These are phyloP conservation scores for Phlebiopsis flavidoalba DNA, from an alignment of 768 basidiomycete genomes.

Conservation along the genomic window DNA sequence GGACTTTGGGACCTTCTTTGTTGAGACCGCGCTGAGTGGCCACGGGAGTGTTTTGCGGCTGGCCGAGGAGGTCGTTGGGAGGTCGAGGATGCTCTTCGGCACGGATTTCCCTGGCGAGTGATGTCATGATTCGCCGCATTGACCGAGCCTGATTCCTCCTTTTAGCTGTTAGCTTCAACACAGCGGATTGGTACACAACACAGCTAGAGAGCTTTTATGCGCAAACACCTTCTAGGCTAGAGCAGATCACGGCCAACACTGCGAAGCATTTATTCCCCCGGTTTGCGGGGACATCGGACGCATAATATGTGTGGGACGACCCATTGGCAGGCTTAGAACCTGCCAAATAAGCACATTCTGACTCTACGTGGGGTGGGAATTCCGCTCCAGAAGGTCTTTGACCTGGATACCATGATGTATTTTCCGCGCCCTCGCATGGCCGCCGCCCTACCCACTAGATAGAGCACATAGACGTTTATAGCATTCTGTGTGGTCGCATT, in stretches of 20 bases:
- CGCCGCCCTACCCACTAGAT: too few species aligned
- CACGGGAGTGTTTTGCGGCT: slow-evolving; percentile 38
- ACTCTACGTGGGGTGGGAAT: neutral
- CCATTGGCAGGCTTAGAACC: neutral
- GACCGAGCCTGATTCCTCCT: neutral
- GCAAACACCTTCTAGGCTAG: slow-evolving; percentile 33
- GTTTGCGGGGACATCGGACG: slow-evolving; percentile 10
- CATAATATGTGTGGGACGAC: neutral
- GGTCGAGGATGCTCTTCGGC: slow-evolving; percentile 59
- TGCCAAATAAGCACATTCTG: neutral
- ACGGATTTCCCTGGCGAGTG: slow-evolving; percentile 70
- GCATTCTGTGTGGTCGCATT: too few species aligned
- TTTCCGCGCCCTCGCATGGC: too few species aligned
- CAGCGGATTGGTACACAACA: slow-evolving; percentile 57
- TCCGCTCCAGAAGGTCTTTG: neutral
- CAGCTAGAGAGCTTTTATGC: slow-evolving; percentile 47
- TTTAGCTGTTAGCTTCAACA: slow-evolving; percentile 52
- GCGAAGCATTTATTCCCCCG: slow-evolving; percentile 44
- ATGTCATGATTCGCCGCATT: neutral
- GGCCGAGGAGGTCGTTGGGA: slow-evolving; percentile 44
- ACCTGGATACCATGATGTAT: too few species aligned
- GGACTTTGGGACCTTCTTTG: slow-evolving; percentile 71
- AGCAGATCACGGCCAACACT: slow-evolving; percentile 43
- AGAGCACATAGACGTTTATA: too few species aligned
- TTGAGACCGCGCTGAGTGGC: slow-evolving; percentile 65